These are phyloP conservation scores for Bolboschoenoplectus hybrid DNA, from an alignment of 202 grass and related monocot species.

Conservation along the genomic window DNA sequence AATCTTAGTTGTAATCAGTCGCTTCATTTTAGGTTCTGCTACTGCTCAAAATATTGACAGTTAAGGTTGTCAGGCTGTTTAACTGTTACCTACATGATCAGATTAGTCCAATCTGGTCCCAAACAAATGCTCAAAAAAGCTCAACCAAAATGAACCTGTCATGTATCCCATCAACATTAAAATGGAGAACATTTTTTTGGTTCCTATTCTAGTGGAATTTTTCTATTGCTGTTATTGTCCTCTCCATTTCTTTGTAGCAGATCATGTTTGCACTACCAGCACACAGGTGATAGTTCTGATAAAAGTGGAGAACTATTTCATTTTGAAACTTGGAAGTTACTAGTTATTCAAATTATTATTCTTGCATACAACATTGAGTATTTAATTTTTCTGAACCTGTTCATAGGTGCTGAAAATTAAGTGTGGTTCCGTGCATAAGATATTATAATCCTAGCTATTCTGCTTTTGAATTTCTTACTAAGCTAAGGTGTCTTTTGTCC, in stretches of 20 bases:
- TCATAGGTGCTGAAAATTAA: conserved; percentile 11
- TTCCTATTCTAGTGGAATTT: background rate
- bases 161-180: background rate
- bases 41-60: background rate
- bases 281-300: background rate
- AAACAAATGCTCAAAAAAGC: background rate
- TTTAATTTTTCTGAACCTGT: background rate
- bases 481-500: background rate
- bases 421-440: background rate
- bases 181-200: background rate
- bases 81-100: background rate
- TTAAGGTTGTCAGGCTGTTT: conserved; percentile 11
- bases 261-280: background rate
- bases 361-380: background rate
- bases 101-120: background rate
- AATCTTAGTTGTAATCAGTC: background rate
- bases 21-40: background rate
- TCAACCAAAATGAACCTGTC: background rate
- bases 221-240: background rate
- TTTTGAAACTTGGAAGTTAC: background rate
- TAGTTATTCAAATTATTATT: background rate
- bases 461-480: background rate
- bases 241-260: background rate
- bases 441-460: background rate
- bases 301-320: background rate